Evolutionary conservation across 495 filamentous ascomycete species (phyloP), one percentile per base, ranked within the genome.

Genomic region (Astrothelium macrocarpum): DNA sequence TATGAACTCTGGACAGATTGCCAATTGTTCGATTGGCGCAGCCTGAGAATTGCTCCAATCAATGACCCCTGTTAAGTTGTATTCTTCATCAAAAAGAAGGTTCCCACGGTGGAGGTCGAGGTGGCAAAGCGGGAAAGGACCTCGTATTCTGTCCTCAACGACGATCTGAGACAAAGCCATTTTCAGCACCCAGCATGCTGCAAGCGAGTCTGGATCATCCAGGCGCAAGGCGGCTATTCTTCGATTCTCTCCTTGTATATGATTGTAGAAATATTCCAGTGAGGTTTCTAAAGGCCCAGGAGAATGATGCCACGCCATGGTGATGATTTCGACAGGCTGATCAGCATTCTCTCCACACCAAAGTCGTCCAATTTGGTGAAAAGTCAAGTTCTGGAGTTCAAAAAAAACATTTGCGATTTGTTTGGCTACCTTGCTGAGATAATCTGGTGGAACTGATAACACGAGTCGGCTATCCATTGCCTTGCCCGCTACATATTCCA

Each of bases 131-230:
- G 62, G 62, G 32, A 64, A 64, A 16, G 56, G 63, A 56, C 63
- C 63, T 49, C 56, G 53, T 25, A 64, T 36, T 64, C 63, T 60
- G 60, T 64, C 63, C 60, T 60, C 63, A 23, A 64, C 49, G 45
- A 64, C 39, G 63, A 46, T 64, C 2, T 64, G 56, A 29, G 63
- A 56, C 53, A 65, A 36, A 65, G 63, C 63, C n/a, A 58, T 65
- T 61, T 65, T 65, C 39, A 65, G 63, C 59, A 65, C 58, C 39
- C 42, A 46, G 49, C 42, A 31, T 31, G 60, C 39, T 62, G 36
- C 23, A 20, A 11, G 7, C 43, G 11, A 49, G 43, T 49, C 43
- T 11, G 43, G 43, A 11, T 49, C 43, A 20, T 49, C 23, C 7
- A n/a, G 43, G n/a, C 23, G 43, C 43, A 20, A 14, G 18, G 43